These are phyloP conservation scores for Lantana camara DNA, from an alignment of 257 asterid genomes.

Conservation along the genomic window DNA sequence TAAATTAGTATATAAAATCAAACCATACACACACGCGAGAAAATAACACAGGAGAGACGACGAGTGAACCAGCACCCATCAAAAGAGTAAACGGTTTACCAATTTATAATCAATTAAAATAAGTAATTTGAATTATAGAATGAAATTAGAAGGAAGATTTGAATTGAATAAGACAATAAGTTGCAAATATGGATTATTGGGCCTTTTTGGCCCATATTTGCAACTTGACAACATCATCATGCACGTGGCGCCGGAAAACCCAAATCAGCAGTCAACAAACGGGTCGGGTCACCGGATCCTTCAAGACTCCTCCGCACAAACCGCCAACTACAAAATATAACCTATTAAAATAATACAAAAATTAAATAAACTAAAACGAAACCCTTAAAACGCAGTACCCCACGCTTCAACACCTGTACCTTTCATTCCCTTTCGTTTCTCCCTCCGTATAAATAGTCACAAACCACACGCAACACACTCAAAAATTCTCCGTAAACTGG, in stretches of 20 bases:
- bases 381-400: constrained; percentile 43
- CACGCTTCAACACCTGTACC: constrained; percentile 38
- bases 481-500: constrained; percentile 21
- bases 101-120: no score
- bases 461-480: constrained; percentile 10
- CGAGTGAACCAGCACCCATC: no score
- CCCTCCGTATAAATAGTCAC: constrained; percentile 36
- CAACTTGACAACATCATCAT: not conserved
- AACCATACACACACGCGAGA: no score
- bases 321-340: not conserved
- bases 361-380: constrained; percentile 13
- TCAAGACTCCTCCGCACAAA: constrained; percentile 15
- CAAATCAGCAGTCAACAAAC: not conserved
- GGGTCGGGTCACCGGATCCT: constrained; percentile 25
- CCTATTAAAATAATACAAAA: not conserved
- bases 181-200: no score
- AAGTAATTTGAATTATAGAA: no score
- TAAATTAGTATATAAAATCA: no score
- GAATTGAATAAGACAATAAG: no score
- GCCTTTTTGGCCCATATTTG: no score
- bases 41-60: no score
- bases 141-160: no score
- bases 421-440: constrained; percentile 6
- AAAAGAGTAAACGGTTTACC: no score
- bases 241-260: not conserved